Conservation (phyloP, 2,329 filamentous ascomycete species). For the Westerdykella aurantiaca region DNA sequence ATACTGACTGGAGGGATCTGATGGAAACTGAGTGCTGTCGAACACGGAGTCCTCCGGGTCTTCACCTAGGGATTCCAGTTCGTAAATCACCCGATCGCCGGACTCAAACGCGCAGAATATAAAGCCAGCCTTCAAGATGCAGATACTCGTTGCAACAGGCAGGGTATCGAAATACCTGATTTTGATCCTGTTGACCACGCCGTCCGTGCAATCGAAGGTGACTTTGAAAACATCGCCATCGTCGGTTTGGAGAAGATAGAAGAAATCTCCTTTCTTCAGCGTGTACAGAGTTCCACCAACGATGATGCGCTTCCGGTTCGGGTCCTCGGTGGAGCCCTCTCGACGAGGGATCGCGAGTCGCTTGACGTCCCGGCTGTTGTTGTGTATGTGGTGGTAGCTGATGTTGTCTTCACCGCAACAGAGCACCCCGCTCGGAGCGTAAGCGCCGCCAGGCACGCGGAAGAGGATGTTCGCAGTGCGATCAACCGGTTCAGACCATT, state of each 20-base stretch:
- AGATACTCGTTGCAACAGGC: constrained; percentile 77
- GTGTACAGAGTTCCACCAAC: constrained; percentile 96
- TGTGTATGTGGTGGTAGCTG: constrained; percentile 92
- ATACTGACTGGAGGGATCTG: constrained; percentile 66
- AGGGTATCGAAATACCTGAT: constrained; percentile 99
- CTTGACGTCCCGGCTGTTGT: constrained; percentile 64
- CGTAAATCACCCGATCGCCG: constrained; percentile 91
- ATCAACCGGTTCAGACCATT: constrained; percentile 93
- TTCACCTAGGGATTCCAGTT: constrained; percentile 94
- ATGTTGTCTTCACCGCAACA: constrained; percentile 93
- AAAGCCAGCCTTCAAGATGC: constrained; percentile 93
- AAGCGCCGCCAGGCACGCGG: constrained; percentile 87
- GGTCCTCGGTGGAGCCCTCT: constrained; percentile 83
- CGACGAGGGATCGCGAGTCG: constrained; percentile 84
- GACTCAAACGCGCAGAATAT: constrained; percentile 88
- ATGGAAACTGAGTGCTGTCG: constrained; percentile 72
- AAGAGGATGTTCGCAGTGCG: constrained; percentile 84
- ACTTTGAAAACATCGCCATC: constrained; percentile 99
- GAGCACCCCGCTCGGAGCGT: constrained; percentile 89
- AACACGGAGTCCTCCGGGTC: constrained; percentile 89
- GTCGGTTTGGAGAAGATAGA: constrained; percentile 91
- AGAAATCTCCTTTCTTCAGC: constrained; percentile 83
- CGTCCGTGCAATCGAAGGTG: constrained; percentile 76
- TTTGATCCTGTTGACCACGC: constrained; percentile 65
- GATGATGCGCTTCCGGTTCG: constrained; percentile 80